phyloP scores from a whole-genome alignment of 148 eudicot species.

The Vaccinium corymbosum region DNA sequence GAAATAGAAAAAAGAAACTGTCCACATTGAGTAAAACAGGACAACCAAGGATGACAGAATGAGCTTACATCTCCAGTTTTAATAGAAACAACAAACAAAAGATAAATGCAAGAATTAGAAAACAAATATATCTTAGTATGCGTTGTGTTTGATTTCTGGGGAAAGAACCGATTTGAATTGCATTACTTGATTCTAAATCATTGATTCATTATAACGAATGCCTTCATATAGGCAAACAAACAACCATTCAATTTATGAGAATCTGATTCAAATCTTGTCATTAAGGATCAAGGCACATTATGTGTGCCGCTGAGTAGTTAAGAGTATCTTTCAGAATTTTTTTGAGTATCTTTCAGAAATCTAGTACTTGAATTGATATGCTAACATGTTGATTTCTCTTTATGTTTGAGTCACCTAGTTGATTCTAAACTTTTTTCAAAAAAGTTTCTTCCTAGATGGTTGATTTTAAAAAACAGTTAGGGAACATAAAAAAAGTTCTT shows the following conservation, averaged over 20 bases:
- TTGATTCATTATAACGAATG: too few relatives aligned
- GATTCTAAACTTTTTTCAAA: neutral
- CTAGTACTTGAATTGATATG: too few relatives aligned
- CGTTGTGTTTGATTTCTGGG: neutral
- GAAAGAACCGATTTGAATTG: neutral
- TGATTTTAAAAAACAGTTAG: neutral
- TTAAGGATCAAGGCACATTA: too few relatives aligned
- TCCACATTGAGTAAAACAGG: constrained; percentile 11
- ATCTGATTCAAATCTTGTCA: too few relatives aligned
- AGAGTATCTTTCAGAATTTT: too few relatives aligned
- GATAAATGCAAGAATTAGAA: neutral
- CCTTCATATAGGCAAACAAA: too few relatives aligned
- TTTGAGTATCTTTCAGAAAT: too few relatives aligned
- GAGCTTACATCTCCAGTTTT: neutral
- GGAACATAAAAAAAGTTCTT: neutral
- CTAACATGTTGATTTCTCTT: neutral
- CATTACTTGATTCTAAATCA: too few relatives aligned
- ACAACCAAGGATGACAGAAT: neutral
- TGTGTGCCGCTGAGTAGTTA: too few relatives aligned
- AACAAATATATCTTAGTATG: neutral
- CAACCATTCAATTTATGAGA: too few relatives aligned
- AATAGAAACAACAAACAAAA: neutral
- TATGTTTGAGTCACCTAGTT: neutral
- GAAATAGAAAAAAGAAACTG: constrained; percentile 77
- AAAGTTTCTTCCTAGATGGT: neutral